Evolutionary conservation across 1,139 yeast genomes (phyloP).

Genomic region (Pneumocystis murina): DNA sequence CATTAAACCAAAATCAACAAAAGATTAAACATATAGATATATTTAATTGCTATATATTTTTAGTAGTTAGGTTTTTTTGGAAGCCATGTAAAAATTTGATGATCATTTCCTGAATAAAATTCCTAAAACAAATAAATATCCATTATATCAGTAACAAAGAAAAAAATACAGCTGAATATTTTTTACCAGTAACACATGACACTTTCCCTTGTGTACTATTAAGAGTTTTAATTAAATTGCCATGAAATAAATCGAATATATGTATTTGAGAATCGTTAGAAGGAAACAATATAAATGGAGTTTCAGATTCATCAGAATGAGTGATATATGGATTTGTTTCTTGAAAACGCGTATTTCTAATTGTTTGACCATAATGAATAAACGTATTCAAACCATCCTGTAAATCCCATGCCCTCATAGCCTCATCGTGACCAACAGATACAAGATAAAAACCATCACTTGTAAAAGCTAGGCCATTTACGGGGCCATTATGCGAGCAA

Average conservation of each 20-base stretch:
- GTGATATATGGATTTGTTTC: slow-evolving; percentile 29
- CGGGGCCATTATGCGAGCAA: slow-evolving; percentile 60
- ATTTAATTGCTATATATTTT: too few relatives aligned
- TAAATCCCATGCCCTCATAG: slow-evolving; percentile 61
- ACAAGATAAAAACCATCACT: slow-evolving; percentile 44
- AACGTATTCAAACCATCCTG: background rate
- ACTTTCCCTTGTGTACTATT: too few relatives aligned
- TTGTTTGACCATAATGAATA: slow-evolving; percentile 49
- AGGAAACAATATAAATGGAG: slow-evolving; percentile 51
- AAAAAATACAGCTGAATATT: too few relatives aligned
- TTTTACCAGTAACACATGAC: too few relatives aligned
- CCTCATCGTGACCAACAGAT: slow-evolving; percentile 64
- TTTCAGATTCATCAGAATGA: slow-evolving; percentile 27
- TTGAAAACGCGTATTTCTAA: slow-evolving; percentile 44
- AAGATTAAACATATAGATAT: too few relatives aligned
- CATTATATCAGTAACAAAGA: too few relatives aligned
- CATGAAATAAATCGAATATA: slow-evolving; percentile 47
- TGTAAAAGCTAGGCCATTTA: slow-evolving; percentile 62
- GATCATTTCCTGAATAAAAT: background rate
- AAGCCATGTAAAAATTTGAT: too few relatives aligned
- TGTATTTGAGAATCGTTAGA: slow-evolving; percentile 69
- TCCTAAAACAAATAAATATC: too few relatives aligned
- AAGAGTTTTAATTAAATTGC: slow-evolving; percentile 20
- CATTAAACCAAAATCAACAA: background rate
- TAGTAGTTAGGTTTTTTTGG: too few relatives aligned